Evolutionary conservation across 352 stramenopile species (phyloP).

Genomic region (Phytophthora citricola): DNA sequence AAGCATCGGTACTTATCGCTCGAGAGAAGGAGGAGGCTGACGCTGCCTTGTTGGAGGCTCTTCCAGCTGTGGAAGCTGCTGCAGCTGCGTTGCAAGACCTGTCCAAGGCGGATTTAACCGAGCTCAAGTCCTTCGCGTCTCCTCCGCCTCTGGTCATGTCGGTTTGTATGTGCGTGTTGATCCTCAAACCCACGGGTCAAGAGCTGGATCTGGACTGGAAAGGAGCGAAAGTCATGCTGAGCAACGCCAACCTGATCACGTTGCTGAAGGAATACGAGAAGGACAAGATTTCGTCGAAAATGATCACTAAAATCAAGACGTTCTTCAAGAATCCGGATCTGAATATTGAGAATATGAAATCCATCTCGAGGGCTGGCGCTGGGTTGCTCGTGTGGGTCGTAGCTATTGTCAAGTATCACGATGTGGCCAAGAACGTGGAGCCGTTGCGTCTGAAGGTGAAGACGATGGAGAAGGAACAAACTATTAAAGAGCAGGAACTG

Average conservation of each 20-base stretch:
- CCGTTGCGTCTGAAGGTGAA: constrained; percentile 93
- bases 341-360: constrained; percentile 96
- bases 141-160: constrained; percentile 93
- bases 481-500: constrained; percentile 90
- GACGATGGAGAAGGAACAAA: constrained; percentile 94
- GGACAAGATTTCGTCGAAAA: constrained; percentile 95
- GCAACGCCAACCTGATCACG: constrained; percentile 91
- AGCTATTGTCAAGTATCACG: constrained; percentile 96
- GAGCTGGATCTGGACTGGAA: constrained; percentile 94
- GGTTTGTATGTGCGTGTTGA: constrained; percentile 93
- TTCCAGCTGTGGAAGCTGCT: constrained; percentile 94
- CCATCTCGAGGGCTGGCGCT: constrained; percentile 91
- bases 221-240: constrained; percentile 95
- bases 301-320: constrained; percentile 95
- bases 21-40: constrained; percentile 94
- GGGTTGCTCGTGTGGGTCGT: constrained; percentile 94
- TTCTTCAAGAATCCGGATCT: constrained; percentile 95
- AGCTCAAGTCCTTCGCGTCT: constrained; percentile 96
- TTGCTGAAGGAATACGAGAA: constrained; percentile 96
- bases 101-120: constrained; percentile 95
- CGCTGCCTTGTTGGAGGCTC: constrained; percentile 91
- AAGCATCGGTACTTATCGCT: constrained; percentile 92
- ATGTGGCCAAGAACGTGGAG: constrained; percentile 95
- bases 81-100: constrained; percentile 93
- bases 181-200: constrained; percentile 92